Base-by-base conservation (phyloP, 2,329 filamentous ascomycete genomes). In the Neospermospora avenae region DNA sequence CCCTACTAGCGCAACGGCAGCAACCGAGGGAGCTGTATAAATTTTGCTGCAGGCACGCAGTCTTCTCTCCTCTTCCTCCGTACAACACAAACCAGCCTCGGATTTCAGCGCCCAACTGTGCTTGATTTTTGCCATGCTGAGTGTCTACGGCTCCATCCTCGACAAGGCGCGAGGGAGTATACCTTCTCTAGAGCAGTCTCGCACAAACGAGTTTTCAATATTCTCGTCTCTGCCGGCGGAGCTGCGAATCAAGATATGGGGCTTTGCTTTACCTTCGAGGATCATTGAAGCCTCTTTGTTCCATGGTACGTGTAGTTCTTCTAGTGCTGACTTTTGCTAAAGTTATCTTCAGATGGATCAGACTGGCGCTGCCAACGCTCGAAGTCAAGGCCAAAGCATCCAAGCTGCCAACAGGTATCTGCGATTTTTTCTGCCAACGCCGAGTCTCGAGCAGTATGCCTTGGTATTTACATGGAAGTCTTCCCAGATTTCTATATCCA, bases 181-280 rank as follows among this genome's bases (percentile, higher is more conserved):
- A 10, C 37, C 55, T 24, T 14, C 22, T 11, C 18, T 28, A 35
- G 7, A 13, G 2, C 14, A n/a, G 18, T 35, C 53, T 13, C 25
- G 45, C 31, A n/a, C 14, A n/a, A 45, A 13, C 6, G 44, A 49
- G 37, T 63, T 67, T 49, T 57, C 60, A 16, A 31, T 61, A 10
- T 65, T 67, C 39, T 44, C 53, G 25, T 51, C 24, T 22, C 59
- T 65, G 3, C 66, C 61, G n/a, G 24, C 49, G n/a, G 63, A 65
- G 56, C 48, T 66, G 2, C 59, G 62, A 44, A 57, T 55, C 11
- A 59, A 51, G 25, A 67, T 66, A 28, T 67, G 62, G 61, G 44
- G 49, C 42, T 35, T 51, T 55, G 55, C 57, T 34, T 48, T 65
- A 3, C 60, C 57, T 2, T 42, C 58, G 11, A 42, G 59, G 35